Base-by-base conservation (phyloP, 2,329 filamentous ascomycete species). In the Talaromyces atroroseus region DNA sequence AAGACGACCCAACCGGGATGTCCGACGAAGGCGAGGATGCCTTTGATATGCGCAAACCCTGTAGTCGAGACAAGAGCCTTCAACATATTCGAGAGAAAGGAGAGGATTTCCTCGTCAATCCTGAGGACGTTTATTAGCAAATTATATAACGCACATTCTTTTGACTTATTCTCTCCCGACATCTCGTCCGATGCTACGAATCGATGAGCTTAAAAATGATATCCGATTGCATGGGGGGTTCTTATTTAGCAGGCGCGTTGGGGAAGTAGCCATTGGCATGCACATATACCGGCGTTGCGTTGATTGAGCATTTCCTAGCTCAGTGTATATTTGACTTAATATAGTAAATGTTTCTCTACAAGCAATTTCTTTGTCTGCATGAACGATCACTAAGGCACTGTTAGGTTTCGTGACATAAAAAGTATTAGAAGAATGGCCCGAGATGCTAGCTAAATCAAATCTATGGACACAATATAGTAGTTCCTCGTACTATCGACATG, bases 31-130 rank as follows among this genome's bases (percentile, higher is more conserved):
- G 84, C 51, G 91, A 95, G 73, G 92, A 97, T 76, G 94, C 92
- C 18, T 94, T 90, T 71, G 94, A 99, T 75, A 99, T 99, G 94
- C 84, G 94, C 62, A 97, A 96, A 71, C 84, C 90, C 38, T 84
- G 92, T 76, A 88, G 83, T 73, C 82, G 92, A 66, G 94, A 99
- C 74, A 83, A 81, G 71, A 82, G 86, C 56, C 76, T 81, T 57
- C 82, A 89, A 71, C 90, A 95, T 72, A 81, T 95, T 49, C 82
- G 94, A 62, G 82, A 87, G 54, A 84, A 92, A 64, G 94, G 94
- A 18, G 88, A 94, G 76, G 80, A 84, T 58, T 85, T 89, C 68
- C 80, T 82, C 64, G 91, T 99, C 24, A 78, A 82, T 49, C 90
- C 92, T 1, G 85, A 89, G 59, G 90, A 96, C 74, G 92, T 99